Percentiles rank a stretch among this genome's conserved stretches.
Conservation (phyloP, 2,329 filamentous ascomycete species). For the Pestalotiopsis fici region DNA sequence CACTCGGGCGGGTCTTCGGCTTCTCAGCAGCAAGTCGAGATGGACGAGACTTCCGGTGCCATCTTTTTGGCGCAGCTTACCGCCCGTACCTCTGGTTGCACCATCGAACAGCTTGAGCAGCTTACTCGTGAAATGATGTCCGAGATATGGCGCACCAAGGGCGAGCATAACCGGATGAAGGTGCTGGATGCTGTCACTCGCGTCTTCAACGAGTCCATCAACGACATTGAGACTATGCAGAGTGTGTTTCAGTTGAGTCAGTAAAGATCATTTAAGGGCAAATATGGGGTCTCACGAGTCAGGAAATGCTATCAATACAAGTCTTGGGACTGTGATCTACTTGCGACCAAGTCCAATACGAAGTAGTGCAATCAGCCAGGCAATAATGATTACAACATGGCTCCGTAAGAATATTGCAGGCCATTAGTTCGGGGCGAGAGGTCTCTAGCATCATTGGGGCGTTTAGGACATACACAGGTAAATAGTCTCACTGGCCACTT, state of each 20-base stretch:
- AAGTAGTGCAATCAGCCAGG: background rate
- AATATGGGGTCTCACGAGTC: background rate
- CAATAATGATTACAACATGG: background rate
- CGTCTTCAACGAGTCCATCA: constrained; percentile 75
- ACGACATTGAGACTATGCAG: constrained; percentile 64
- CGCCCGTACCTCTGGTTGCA: constrained; percentile 71
- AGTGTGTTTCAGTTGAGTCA: constrained; percentile 46
- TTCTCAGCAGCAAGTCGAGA: constrained; percentile 42
- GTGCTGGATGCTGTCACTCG: constrained; percentile 65
- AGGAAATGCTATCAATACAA: background rate
- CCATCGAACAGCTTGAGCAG: constrained; percentile 93
- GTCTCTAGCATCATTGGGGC: background rate
- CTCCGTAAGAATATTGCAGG: background rate
- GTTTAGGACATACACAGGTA: background rate
- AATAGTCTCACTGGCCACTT: background rate
- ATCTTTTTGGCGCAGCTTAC: constrained; percentile 66
- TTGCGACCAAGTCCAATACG: too few relatives aligned
- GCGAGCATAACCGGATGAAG: constrained; percentile 80
- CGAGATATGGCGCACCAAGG: constrained; percentile 76
- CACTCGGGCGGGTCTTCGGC: constrained; percentile 37
- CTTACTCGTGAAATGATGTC: constrained; percentile 91
- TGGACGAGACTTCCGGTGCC: constrained; percentile 51
- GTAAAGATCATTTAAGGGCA: constrained; percentile 8
- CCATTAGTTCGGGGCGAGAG: background rate
- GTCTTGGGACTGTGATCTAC: background rate